Base-by-base conservation (phyloP, 2,329 filamentous ascomycete species). In the Incumbomyces delicatus region DNA sequence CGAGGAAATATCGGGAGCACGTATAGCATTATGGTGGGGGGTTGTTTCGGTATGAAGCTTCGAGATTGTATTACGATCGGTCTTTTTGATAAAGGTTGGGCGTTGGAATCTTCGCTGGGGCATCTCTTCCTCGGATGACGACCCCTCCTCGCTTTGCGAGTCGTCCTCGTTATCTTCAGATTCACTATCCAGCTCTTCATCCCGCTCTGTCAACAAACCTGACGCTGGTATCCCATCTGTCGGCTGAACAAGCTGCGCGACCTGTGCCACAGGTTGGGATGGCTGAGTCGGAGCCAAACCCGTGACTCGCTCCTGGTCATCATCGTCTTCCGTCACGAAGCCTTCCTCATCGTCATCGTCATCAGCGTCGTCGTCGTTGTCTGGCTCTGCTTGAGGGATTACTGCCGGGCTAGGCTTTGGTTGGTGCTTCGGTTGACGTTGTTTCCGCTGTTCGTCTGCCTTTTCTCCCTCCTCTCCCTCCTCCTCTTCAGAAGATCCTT, bases 31-130 rank as follows among this genome's bases (percentile, higher is more conserved):
- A 32, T 53, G 55, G 33, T 46, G 52, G 12, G 53, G 54, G 36
- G 51, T 56, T 43, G 10, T 31, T 12, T 51, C 44, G 8, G 36
- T 18, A 18, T 46, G 16, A 6, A 46, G 12, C 29, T 46, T 38
- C 11, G 43, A 18, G 20, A 51, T 41, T 59, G 55, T 40, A 50
- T 73, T 73, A 36, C 80, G 75, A 54, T 80, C 72, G 27, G 71
- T 71, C 57, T 83, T 83, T 44, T 77, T 80, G 43, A 83, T 73
- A 58, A 84, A 84, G 2, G 79, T 81, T 22, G 80, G 80, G n/a
- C 80, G 73, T 37, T 82, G 64, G 33, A 82, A 70, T 52, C 72
- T 71, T 44, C 75, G 71, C 50, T 68, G 70, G 22, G 0, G 75
- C 74, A 4, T 67, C 68, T 57, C 77, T 57, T 78, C 77, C 13